Evolutionary conservation across 257 asterid genomes (phyloP).

Genomic region (Verbena officinalis): DNA sequence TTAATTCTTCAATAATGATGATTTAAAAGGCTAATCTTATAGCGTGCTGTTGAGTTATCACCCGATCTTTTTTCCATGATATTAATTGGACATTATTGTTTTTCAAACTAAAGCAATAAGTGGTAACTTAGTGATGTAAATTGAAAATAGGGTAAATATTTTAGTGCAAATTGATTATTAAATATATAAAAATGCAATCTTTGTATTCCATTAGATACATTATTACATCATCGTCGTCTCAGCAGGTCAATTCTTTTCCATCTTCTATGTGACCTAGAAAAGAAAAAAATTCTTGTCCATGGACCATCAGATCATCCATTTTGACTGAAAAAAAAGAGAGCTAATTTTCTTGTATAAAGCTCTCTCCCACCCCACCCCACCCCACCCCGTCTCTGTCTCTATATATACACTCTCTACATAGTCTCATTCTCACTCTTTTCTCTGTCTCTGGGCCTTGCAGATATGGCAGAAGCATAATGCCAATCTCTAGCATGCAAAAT

Average conservation of each 20-base stretch:
- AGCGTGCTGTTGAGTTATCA: no score
- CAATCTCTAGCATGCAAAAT: slow-evolving; percentile 36
- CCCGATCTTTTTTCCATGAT: no score
- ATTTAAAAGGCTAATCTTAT: no score
- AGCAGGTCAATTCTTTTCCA: slow-evolving; percentile 32
- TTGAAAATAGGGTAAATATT: slow-evolving; percentile 2
- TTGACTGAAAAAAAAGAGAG: slow-evolving; percentile 12
- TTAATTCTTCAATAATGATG: no score
- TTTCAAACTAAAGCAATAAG: neutral
- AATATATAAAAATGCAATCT: slow-evolving; percentile 21
- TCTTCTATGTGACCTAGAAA: neutral
- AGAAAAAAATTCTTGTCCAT: slow-evolving; percentile 1
- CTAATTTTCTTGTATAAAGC: no score
- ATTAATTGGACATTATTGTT: no score
- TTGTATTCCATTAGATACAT: slow-evolving; percentile 8
- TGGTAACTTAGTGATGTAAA: no score
- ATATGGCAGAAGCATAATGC: slow-evolving; percentile 38
- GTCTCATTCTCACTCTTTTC: slow-evolving; percentile 23
- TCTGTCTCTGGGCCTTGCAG: slow-evolving; percentile 31
- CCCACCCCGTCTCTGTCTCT: neutral
- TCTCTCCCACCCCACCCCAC: slow-evolving; percentile 19
- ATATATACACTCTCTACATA: slow-evolving; percentile 24
- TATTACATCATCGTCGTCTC: slow-evolving; percentile 32
- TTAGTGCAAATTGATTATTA: slow-evolving; percentile 12
- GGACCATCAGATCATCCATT: slow-evolving; percentile 25